These are phyloP conservation scores for Delonix regia DNA, from an alignment of 306 rosid species.

Conservation along the genomic window DNA sequence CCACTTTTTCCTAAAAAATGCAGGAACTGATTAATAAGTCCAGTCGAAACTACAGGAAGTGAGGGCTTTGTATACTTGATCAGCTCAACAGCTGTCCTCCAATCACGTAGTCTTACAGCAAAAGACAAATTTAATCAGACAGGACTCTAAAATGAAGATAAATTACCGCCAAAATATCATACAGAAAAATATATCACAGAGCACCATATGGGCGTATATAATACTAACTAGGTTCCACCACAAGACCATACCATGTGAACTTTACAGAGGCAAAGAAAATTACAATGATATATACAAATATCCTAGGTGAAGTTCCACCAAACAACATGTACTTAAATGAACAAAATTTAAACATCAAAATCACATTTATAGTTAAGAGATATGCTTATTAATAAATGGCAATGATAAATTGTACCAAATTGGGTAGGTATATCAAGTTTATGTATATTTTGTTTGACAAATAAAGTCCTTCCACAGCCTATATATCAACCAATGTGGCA, in stretches of 20 bases:
- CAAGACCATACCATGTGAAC: background rate
- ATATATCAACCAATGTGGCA: constrained; percentile 16
- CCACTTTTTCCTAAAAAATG: constrained; percentile 88
- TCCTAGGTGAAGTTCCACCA: constrained; percentile 28
- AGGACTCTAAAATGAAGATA: constrained; percentile 25
- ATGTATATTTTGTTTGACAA: constrained; percentile 11
- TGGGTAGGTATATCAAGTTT: constrained; percentile 5
- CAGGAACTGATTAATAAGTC: constrained; percentile 72
- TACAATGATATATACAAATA: background rate
- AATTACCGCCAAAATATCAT: constrained; percentile 28
- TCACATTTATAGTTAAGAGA: background rate
- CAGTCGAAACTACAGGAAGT: constrained; percentile 64
- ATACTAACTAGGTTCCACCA: constrained; percentile 21
- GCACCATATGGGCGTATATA: constrained; percentile 17
- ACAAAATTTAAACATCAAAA: constrained; percentile 13
- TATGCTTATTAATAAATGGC: background rate
- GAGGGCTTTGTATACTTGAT: constrained; percentile 80
- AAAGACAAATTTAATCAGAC: constrained; percentile 43
- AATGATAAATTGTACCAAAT: background rate
- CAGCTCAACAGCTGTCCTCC: constrained; percentile 74
- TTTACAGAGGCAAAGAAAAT: background rate
- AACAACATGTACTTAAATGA: background rate
- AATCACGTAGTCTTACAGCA: constrained; percentile 75
- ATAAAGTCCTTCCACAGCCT: constrained; percentile 7
- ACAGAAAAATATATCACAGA: constrained; percentile 23